phyloP scores from a whole-genome alignment of 2,329 filamentous ascomycete genomes.

The Talaromyces atroroseus region DNA sequence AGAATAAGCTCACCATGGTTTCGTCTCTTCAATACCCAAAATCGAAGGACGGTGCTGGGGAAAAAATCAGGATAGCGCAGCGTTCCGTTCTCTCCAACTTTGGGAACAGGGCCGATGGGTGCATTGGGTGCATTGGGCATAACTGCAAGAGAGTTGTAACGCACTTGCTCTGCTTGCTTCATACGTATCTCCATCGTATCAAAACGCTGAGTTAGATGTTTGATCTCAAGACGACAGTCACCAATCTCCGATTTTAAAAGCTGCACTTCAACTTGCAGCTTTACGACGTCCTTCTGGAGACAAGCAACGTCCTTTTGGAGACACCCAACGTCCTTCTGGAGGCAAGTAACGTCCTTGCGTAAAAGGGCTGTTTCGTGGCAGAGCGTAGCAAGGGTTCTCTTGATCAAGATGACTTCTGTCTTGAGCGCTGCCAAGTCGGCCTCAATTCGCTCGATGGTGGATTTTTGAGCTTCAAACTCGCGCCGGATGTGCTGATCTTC shows the following conservation, averaged over 20 bases:
- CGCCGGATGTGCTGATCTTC: constrained; percentile 36
- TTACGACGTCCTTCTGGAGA: constrained; percentile 31
- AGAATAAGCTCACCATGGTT: constrained; percentile 30
- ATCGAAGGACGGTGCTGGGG: constrained; percentile 36
- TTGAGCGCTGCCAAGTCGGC: constrained; percentile 30
- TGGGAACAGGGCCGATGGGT: constrained; percentile 33
- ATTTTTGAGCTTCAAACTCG: constrained; percentile 32
- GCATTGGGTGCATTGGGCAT: constrained; percentile 35
- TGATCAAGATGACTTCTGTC: constrained; percentile 33
- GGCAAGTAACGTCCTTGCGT: constrained; percentile 31
- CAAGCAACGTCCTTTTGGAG: constrained; percentile 34
- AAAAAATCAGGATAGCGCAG: constrained; percentile 35
- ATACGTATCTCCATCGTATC: constrained; percentile 28
- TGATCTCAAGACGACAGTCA: constrained; percentile 31
- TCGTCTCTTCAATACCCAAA: constrained; percentile 39
- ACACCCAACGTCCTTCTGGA: constrained; percentile 34
- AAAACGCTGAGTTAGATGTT: constrained; percentile 32
- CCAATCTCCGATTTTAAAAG: constrained; percentile 30
- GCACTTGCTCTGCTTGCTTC: constrained; percentile 32
- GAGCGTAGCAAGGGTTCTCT: constrained; percentile 27
- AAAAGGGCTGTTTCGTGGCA: constrained; percentile 31
- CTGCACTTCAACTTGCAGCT: constrained; percentile 31
- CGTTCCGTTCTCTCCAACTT: constrained; percentile 30
- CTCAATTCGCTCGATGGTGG: constrained; percentile 29
- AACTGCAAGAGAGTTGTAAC: constrained; percentile 37